These are phyloP conservation scores for Combretum micranthum DNA, from an alignment of 345 rosid species.

Conservation along the genomic window DNA sequence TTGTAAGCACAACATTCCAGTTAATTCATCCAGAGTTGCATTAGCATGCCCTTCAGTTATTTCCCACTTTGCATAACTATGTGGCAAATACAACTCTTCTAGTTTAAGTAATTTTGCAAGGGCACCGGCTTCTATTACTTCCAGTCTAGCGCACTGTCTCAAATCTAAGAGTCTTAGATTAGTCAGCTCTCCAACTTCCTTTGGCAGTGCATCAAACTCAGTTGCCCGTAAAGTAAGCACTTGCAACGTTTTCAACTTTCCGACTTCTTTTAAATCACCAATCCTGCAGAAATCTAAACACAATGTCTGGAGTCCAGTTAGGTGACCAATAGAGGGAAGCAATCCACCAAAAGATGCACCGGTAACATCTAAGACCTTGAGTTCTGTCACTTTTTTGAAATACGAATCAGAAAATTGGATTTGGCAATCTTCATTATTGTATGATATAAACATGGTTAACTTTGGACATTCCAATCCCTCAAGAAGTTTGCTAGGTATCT, in stretches of 20 bases:
- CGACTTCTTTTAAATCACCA: too few species aligned
- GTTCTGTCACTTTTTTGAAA: slow-evolving; percentile 9
- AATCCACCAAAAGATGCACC: background rate
- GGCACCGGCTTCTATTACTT: slow-evolving; percentile 13
- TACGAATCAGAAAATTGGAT: background rate
- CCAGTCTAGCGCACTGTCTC: slow-evolving; percentile 5
- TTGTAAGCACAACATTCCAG: slow-evolving; percentile 1
- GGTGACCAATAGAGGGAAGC: background rate
- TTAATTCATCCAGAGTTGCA: slow-evolving; percentile 18
- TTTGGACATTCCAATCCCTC: slow-evolving; percentile 5
- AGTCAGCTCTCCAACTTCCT: slow-evolving; percentile 6
- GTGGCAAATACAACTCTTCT: slow-evolving; percentile 17
- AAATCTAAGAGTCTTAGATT: slow-evolving; percentile 13
- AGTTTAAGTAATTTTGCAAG: slow-evolving; percentile 7
- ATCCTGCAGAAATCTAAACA: slow-evolving; percentile 1
- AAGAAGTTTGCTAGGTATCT: slow-evolving; percentile 8
- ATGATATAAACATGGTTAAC: slow-evolving; percentile 1
- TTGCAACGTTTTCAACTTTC: too few species aligned
- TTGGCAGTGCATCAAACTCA: background rate
- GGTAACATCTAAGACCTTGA: slow-evolving; percentile 16
- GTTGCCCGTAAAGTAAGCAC: too few species aligned
- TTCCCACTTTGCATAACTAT: slow-evolving; percentile 15
- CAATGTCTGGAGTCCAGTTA: slow-evolving; percentile 8
- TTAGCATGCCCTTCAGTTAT: background rate
- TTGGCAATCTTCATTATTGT: background rate